Percentiles rank a stretch among this genome's conserved stretches.
Conservation (phyloP, 176 grass and related monocot genomes). For the Coix lacrymajobi region DNA sequence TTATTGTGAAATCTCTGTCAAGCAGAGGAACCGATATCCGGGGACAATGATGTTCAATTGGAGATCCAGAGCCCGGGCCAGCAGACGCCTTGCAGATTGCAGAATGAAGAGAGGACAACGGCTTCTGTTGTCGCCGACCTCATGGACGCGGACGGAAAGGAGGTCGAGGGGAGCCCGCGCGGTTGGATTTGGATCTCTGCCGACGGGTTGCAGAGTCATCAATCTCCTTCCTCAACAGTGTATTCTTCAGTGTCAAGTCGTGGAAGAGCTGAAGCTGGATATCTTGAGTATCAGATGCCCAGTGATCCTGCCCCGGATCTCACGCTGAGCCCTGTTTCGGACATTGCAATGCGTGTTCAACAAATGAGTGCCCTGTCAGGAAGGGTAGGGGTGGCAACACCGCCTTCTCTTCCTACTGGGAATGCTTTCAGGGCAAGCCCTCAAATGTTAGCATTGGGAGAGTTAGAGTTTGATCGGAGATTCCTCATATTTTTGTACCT, state of each 20-base stretch:
- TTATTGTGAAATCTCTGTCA: too few relatives aligned
- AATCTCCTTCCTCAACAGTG: not conserved
- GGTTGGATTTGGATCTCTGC: too few relatives aligned
- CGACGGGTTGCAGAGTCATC: not conserved
- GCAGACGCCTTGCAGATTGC: too few relatives aligned
- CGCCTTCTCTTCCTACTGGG: not conserved
- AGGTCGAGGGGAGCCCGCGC: too few relatives aligned
- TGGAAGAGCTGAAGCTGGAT: not conserved
- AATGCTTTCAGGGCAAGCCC: not conserved
- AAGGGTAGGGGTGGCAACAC: not conserved
- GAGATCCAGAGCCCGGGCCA: too few relatives aligned
- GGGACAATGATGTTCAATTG: too few relatives aligned
- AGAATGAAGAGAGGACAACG: too few relatives aligned
- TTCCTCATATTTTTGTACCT: slow-evolving; percentile 45
- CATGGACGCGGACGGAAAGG: too few relatives aligned
- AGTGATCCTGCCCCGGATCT: not conserved
- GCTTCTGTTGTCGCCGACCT: too few relatives aligned
- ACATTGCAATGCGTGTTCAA: not conserved
- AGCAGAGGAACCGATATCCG: too few relatives aligned
- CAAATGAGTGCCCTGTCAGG: not conserved
- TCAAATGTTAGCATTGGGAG: slow-evolving; percentile 46
- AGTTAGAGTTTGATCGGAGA: slow-evolving; percentile 51
- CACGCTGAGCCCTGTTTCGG: not conserved
- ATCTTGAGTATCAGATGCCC: not conserved
- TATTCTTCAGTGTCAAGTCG: not conserved